Conservation (phyloP, 2,329 filamentous ascomycete genomes). For the Aspergillus caelatus region DNA sequence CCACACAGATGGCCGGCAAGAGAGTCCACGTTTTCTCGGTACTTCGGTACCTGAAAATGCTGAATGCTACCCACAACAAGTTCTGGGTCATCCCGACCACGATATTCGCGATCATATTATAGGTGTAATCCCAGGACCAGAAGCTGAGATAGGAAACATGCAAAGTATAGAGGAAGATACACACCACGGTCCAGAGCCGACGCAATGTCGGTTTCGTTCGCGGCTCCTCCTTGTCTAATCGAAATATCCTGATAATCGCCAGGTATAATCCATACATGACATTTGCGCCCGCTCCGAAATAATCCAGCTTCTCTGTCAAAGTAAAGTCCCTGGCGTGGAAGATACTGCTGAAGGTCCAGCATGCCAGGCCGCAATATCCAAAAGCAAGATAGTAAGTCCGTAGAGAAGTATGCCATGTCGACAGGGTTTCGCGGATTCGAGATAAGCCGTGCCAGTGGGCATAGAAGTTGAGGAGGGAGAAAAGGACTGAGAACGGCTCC, state of each 20-base stretch:
- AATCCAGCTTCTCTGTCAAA: conserved; percentile 90
- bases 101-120: conserved; percentile 97
- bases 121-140: conserved; percentile 91
- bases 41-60: conserved; percentile 71
- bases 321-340: conserved; percentile 90
- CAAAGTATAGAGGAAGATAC: conserved; percentile 68
- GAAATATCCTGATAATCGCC: conserved; percentile 77
- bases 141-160: conserved; percentile 85
- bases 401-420: conserved; percentile 68
- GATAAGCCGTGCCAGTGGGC: conserved; percentile 79
- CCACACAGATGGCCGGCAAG: conserved; percentile 88
- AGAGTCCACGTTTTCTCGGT: conserved; percentile 73
- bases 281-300: conserved; percentile 87
- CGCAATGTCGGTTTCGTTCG: conserved; percentile 58
- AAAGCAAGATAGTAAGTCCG: conserved; percentile 79
- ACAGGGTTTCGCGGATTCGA: conserved; percentile 70
- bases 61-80: conserved; percentile 82
- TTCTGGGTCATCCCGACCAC: conserved; percentile 79
- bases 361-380: conserved; percentile 76
- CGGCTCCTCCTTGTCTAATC: conserved; percentile 66
- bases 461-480: conserved; percentile 87
- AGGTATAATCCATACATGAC: conserved; percentile 93
- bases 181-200: conserved; percentile 75
- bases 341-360: conserved; percentile 86
- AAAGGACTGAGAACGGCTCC: conserved; percentile 90